Base-by-base conservation (phyloP, 805 yeast genomes). In the Candida nemodendra region DNA sequence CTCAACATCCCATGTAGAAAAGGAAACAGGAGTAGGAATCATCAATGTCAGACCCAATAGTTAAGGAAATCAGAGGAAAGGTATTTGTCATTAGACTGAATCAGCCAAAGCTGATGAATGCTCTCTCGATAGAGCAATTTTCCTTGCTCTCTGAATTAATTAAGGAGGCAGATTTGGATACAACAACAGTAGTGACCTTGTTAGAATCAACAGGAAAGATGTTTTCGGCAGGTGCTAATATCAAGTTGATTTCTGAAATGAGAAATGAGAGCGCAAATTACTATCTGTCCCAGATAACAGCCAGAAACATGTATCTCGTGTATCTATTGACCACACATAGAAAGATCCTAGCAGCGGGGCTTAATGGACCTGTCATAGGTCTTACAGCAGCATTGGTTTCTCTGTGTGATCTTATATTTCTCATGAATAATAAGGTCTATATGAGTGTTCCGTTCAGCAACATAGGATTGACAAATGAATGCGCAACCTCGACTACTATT, bases 351-450 rank as follows among this genome's bases (percentile, higher is more conserved):
- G 79, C 79, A 18, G 76, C 78, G 30, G 90, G 88, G 3, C 68
- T 88, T 40, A 88, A 88, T 56, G 96, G 96, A 0, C 95, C 96
- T 0, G 95, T 79, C 4, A 74, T 88, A 41, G 96, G 96, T 0
- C 70, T 88, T 41, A 68, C 80, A 22, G 78, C 90, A 2, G 88
- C 89, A 0, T 59, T 88, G 36, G 80, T 86, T 9, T 75, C 82
- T n/a, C 64, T 84, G 37, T 78, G 84, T 61, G 96, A 88, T 61
- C 69, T 88, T 42, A 70, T 88, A 8, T 87, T 85, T 55, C 81
- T 82, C 11, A 74, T 71, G 48, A 77, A 80, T 51, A 74, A 71
- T 31, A 66, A 71, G 26, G 74, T 79, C 42, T 79, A 63, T 53
- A 54, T 87, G 45, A 72, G 81, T 53, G 72, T 80, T 12, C 96